Evolutionary conservation across 2,329 filamentous ascomycete species (phyloP).

Genomic region (Cadophora malorum): DNA sequence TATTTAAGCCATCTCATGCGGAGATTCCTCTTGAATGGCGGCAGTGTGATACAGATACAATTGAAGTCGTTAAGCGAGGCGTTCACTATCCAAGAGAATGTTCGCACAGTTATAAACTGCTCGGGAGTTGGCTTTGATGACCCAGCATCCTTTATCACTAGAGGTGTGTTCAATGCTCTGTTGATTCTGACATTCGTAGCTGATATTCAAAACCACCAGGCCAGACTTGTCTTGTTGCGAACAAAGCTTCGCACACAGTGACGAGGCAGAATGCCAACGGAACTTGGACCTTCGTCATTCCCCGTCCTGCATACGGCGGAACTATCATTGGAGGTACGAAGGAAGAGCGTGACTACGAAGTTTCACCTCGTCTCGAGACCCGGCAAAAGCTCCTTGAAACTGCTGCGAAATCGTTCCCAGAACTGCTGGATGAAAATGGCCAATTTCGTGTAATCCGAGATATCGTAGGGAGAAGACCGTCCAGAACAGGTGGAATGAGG

Average conservation of each 20-base stretch:
- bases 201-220: constrained; percentile 39
- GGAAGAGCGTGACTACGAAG: constrained; percentile 62
- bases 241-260: constrained; percentile 53
- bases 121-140: constrained; percentile 52
- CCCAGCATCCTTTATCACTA: constrained; percentile 51
- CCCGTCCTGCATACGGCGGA: constrained; percentile 65
- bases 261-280: constrained; percentile 69
- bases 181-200: background rate
- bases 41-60: constrained; percentile 38
- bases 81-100: constrained; percentile 46
- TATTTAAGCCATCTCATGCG: constrained; percentile 51
- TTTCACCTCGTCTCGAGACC: constrained; percentile 54
- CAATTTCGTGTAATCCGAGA: constrained; percentile 53
- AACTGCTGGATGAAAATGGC: constrained; percentile 45
- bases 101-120: constrained; percentile 52
- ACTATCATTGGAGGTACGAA: constrained; percentile 73
- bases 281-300: constrained; percentile 67
- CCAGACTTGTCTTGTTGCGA: constrained; percentile 55
- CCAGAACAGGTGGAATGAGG: constrained; percentile 49
- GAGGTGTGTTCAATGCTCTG: constrained; percentile 36
- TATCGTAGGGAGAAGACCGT: constrained; percentile 53
- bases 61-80: constrained; percentile 46
- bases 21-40: constrained; percentile 49
- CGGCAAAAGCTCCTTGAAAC: constrained; percentile 54
- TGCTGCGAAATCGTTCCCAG: constrained; percentile 50